Conservation (phyloP, 2,329 filamentous ascomycete species). For the Neonectria ditissima region DNA sequence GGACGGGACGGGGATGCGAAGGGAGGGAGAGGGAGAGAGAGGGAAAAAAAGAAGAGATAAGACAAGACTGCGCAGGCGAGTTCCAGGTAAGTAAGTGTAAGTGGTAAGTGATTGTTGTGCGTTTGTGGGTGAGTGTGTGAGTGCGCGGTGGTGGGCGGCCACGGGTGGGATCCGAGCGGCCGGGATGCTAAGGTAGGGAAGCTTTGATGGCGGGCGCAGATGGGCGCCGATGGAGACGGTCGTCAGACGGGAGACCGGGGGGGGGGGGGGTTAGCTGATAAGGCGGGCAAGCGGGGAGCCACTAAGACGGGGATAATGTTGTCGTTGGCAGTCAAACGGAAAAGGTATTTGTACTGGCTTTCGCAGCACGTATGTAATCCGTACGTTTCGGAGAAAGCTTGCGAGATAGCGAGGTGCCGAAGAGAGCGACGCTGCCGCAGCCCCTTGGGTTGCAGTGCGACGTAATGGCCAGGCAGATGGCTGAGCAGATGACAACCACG, state of each 20-base stretch:
- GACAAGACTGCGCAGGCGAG: constrained; percentile 40
- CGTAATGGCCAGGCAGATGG: constrained; percentile 1
- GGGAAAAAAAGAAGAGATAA: constrained; percentile 35
- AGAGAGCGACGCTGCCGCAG: neutral
- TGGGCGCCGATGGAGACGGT: constrained; percentile 45
- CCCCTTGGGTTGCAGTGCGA: constrained; percentile 4
- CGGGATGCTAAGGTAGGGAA: constrained; percentile 44
- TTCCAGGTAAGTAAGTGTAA: constrained; percentile 42
- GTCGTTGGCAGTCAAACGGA: constrained; percentile 13
- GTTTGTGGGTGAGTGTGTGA: constrained; percentile 29
- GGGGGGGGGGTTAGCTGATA: constrained; percentile 45
- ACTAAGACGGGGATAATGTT: constrained; percentile 39
- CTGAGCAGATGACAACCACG: constrained; percentile 16
- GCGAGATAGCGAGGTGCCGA: constrained; percentile 1
- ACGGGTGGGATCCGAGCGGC: constrained; percentile 46
- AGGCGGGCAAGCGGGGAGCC: constrained; percentile 44
- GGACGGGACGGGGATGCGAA: constrained; percentile 12
- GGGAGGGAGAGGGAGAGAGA: constrained; percentile 24
- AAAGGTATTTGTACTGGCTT: constrained; percentile 19
- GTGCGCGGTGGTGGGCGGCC: constrained; percentile 15
- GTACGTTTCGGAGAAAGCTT: constrained; percentile 2
- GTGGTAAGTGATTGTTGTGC: constrained; percentile 44
- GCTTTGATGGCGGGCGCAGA: constrained; percentile 46
- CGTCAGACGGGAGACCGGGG: constrained; percentile 40
- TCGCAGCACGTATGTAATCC: constrained; percentile 21